These are phyloP conservation scores for Fonsecaea monophora DNA, from an alignment of 2,329 filamentous ascomycete genomes.

Conservation along the genomic window DNA sequence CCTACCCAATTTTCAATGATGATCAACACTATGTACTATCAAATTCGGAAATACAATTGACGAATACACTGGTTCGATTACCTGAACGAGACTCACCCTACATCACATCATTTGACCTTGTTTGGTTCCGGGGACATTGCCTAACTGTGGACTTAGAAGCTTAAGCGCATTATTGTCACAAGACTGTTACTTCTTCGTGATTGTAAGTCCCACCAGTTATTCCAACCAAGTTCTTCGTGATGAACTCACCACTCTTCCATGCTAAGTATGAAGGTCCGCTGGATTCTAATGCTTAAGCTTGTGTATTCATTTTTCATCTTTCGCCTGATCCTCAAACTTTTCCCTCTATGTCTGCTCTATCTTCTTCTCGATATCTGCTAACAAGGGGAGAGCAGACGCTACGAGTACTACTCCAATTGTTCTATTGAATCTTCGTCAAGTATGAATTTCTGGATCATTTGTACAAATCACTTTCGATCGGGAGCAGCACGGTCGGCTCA, in stretches of 20 bases:
- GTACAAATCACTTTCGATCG: background rate
- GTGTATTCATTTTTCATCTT: conserved; percentile 71
- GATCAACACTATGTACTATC: conserved; percentile 55
- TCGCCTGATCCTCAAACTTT: conserved; percentile 58
- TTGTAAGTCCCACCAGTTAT: conserved; percentile 28
- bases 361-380: background rate
- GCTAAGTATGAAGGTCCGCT: conserved; percentile 65
- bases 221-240: conserved; percentile 49
- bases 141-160: conserved; percentile 8
- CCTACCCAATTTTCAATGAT: conserved; percentile 46
- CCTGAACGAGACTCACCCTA: conserved; percentile 44
- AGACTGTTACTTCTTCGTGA: conserved; percentile 1
- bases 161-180: background rate
- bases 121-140: conserved; percentile 9
- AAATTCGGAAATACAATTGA: conserved; percentile 56
- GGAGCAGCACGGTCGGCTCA: background rate
- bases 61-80: conserved; percentile 58
- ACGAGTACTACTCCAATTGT: background rate
- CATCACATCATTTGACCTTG: background rate
- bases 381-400: background rate
- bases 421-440: background rate
- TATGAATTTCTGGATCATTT: background rate
- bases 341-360: background rate
- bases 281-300: conserved; percentile 57
- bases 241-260: conserved; percentile 65